These are phyloP conservation scores for Lachnellula hyalina DNA, from an alignment of 2,329 filamentous ascomycete genomes.

Conservation along the genomic window DNA sequence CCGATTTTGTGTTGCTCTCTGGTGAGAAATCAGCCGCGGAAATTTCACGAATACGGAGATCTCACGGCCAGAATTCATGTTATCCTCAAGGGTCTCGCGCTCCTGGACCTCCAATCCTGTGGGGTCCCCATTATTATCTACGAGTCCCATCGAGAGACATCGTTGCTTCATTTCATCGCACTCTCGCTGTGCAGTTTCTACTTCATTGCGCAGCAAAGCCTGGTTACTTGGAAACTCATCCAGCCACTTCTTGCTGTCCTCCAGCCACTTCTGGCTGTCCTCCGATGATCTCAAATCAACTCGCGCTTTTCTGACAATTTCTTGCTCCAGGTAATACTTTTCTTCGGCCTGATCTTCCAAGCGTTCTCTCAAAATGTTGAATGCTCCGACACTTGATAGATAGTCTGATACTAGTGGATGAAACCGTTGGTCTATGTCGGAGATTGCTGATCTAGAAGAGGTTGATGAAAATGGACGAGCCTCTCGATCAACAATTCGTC, in stretches of 20 bases:
- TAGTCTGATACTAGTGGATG: constrained; percentile 18
- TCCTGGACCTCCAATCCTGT: constrained; percentile 10
- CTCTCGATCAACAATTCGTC: neutral
- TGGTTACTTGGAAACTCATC: constrained; percentile 10
- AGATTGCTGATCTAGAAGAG: too few relatives aligned
- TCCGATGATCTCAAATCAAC: constrained; percentile 8
- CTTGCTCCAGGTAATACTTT: constrained; percentile 8
- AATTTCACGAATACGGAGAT: constrained; percentile 21
- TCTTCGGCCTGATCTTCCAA: constrained; percentile 14
- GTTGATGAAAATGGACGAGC: too few relatives aligned
- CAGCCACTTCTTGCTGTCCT: constrained; percentile 16
- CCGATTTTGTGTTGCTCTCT: neutral
- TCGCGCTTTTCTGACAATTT: constrained; percentile 1
- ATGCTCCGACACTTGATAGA: constrained; percentile 13
- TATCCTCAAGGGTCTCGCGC: neutral
- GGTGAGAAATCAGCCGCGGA: constrained; percentile 13
- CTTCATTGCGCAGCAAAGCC: constrained; percentile 4
- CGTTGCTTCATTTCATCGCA: constrained; percentile 4
- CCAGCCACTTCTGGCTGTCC: constrained; percentile 19
- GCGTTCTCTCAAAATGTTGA: constrained; percentile 18
- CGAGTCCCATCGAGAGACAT: constrained; percentile 16
- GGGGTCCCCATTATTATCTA: constrained; percentile 22
- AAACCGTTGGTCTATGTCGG: constrained; percentile 1
- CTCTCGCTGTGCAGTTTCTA: constrained; percentile 7
- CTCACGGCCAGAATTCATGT: constrained; percentile 2